Evolutionary conservation across 108 stramenopile genomes (phyloP), one percentile per base, ranked within the genome.

Genomic region (Seminavis robusta): DNA sequence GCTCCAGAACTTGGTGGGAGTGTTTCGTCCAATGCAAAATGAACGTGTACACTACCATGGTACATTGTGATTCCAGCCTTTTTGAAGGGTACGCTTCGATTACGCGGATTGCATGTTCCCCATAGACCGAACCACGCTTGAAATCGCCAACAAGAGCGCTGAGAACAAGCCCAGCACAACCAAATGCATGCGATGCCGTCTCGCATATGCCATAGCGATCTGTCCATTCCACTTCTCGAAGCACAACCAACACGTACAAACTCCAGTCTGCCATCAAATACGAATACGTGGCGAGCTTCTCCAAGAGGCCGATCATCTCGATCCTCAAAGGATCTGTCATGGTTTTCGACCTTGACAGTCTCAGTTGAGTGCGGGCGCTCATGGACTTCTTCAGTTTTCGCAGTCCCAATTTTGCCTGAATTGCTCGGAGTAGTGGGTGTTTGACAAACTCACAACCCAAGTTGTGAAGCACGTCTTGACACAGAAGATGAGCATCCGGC

Each of bases 321-420:
- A 56, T 24, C 25, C 20, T 31, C 16, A 20, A 26, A 31, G 25
- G n/a, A 30, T 66, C 65, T 7, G 23, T 58, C 65, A 66, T 58
- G n/a, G n/a, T n/a, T n/a, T n/a, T n/a, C n/a, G n/a, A n/a, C 13
- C 28, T 7, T 6, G 34, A 34, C 1, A 66, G 47, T 4, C 23
- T 20, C 26, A 32, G 21, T 16, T 38, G 20, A 27, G 46, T 29
- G 1, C 26, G 20, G 10, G 54, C 17, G 17, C 26, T 56, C 27
- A 63, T 27, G 27, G 43, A 11, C 13, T 13, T 10, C 44, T 56
- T 45, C 10, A 27, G 34, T 13, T 55, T 36, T 21, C 47, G 11
- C 17, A 56, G 1, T 20, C n/a, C 33, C 4, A 56, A 23, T 4
- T 21, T 5, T 5, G n/a, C 25, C 8, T 1, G 8, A 37, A 37